Evolutionary conservation across 176 grass and related monocot species (phyloP).

Genomic region (Cenchrus americanus): DNA sequence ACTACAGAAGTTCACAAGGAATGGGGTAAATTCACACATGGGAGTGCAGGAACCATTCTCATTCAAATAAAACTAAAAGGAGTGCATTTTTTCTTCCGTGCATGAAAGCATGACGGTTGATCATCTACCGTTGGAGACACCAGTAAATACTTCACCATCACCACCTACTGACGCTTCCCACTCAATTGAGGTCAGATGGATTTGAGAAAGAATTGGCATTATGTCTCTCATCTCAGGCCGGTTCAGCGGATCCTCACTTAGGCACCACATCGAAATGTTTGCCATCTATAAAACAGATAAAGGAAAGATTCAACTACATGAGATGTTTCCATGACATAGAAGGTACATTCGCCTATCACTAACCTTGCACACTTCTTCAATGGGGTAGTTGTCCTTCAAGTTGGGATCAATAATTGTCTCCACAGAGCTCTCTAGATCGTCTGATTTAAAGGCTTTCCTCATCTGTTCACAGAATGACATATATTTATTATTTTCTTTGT

Average conservation of each 20-base stretch:
- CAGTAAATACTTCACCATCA: constrained; percentile 64
- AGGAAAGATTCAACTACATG: constrained; percentile 14
- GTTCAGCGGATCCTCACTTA: constrained; percentile 57
- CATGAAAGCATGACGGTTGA: neutral
- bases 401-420: constrained; percentile 52
- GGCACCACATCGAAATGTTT: constrained; percentile 62
- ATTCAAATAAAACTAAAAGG: constrained; percentile 46
- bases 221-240: constrained; percentile 69
- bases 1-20: neutral
- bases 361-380: constrained; percentile 65
- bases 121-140: constrained; percentile 56
- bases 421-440: constrained; percentile 49
- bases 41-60: constrained; percentile 27
- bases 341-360: constrained; percentile 8
- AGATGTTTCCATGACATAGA: neutral
- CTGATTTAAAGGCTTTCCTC: constrained; percentile 54
- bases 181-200: constrained; percentile 60
- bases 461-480: constrained; percentile 44
- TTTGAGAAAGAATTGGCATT: constrained; percentile 43
- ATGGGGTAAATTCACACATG: constrained; percentile 6
- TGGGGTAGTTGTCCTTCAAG: constrained; percentile 57
- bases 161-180: constrained; percentile 67
- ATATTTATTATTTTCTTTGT: constrained; percentile 2
- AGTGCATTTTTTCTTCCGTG: constrained; percentile 10
- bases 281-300: constrained; percentile 46